These are phyloP conservation scores for Senna siamea DNA, from an alignment of 306 rosid genomes.

Conservation along the genomic window DNA sequence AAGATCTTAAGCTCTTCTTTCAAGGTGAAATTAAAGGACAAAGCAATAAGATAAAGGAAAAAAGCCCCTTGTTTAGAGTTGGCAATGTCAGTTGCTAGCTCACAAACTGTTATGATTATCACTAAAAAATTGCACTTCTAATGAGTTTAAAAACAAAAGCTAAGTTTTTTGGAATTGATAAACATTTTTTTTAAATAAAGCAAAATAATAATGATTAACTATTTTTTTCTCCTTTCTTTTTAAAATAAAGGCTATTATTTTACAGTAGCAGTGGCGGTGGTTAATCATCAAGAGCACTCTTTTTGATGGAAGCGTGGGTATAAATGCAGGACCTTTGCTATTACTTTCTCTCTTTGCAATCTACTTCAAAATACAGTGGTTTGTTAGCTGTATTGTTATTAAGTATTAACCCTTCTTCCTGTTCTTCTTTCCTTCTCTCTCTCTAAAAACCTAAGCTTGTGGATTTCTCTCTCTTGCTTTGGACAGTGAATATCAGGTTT, in stretches of 20 bases:
- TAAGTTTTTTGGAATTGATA: neutral
- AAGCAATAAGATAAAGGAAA: conserved; percentile 54
- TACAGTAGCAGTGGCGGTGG: conserved; percentile 84
- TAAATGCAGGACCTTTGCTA: conserved; percentile 53
- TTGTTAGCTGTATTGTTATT: conserved; percentile 16
- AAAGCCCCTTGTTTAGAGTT: conserved; percentile 56
- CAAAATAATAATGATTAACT: conserved; percentile 39
- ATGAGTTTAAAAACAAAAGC: conserved; percentile 10
- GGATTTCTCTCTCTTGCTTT: conserved; percentile 25
- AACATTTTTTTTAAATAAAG: neutral
- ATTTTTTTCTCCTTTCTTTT: neutral
- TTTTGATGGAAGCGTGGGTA: conserved; percentile 91
- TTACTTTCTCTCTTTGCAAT: conserved; percentile 38
- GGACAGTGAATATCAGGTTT: conserved; percentile 51
- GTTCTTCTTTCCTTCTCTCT: conserved; percentile 25
- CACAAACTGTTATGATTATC: conserved; percentile 61
- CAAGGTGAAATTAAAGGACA: conserved; percentile 65
- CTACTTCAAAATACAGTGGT: conserved; percentile 10
- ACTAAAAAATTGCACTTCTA: conserved; percentile 42
- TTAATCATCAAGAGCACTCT: conserved; percentile 90
- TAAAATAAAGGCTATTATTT: conserved; percentile 45
- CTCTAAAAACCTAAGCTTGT: conserved; percentile 20
- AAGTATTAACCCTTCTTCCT: neutral
- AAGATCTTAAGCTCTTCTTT: conserved; percentile 58
- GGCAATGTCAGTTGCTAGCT: conserved; percentile 86